These are phyloP conservation scores for Pseudevernia furfuracea DNA, from an alignment of 495 filamentous ascomycete genomes.

Conservation along the genomic window DNA sequence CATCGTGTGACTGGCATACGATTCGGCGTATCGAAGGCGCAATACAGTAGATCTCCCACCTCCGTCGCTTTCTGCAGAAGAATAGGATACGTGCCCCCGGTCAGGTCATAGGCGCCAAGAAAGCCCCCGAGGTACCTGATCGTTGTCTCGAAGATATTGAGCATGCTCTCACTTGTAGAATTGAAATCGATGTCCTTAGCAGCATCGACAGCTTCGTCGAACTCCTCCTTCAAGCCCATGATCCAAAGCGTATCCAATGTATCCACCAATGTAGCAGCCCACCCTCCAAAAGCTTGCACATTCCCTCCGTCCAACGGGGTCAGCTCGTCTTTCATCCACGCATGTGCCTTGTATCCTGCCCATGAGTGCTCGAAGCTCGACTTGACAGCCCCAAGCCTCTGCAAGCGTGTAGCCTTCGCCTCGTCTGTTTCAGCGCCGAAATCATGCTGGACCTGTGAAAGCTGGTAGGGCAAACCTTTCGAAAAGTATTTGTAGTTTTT, in stretches of 20 bases:
- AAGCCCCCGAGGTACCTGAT: slow-evolving; percentile 84
- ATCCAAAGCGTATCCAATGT: slow-evolving; percentile 56
- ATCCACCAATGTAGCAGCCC: slow-evolving; percentile 55
- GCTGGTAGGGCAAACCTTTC: slow-evolving; percentile 32
- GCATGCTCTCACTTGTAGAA: slow-evolving; percentile 40
- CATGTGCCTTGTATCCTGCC: slow-evolving; percentile 65
- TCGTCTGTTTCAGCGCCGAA: slow-evolving; percentile 42
- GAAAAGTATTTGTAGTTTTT: slow-evolving; percentile 42
- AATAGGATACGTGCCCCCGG: slow-evolving; percentile 52
- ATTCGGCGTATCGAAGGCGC: slow-evolving; percentile 92
- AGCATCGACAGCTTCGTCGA: slow-evolving; percentile 49
- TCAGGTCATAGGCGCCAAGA: slow-evolving; percentile 75
- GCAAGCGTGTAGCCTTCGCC: slow-evolving; percentile 31
- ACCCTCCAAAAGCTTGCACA: slow-evolving; percentile 52
- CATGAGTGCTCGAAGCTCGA: slow-evolving; percentile 63
- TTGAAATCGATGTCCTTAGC: slow-evolving; percentile 49
- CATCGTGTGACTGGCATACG: slow-evolving; percentile 71
- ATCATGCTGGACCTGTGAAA: slow-evolving; percentile 46
- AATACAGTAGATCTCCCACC: slow-evolving; percentile 79
- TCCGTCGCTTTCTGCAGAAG: slow-evolving; percentile 81
- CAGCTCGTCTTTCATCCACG: slow-evolving; percentile 76
- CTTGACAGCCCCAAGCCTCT: slow-evolving; percentile 53
- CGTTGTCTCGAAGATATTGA: slow-evolving; percentile 82
- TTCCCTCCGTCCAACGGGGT: slow-evolving; percentile 52
- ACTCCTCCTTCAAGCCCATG: slow-evolving; percentile 54